Conservation (phyloP, 176 grass and related monocot genomes). For the Thalia dealbata region DNA sequence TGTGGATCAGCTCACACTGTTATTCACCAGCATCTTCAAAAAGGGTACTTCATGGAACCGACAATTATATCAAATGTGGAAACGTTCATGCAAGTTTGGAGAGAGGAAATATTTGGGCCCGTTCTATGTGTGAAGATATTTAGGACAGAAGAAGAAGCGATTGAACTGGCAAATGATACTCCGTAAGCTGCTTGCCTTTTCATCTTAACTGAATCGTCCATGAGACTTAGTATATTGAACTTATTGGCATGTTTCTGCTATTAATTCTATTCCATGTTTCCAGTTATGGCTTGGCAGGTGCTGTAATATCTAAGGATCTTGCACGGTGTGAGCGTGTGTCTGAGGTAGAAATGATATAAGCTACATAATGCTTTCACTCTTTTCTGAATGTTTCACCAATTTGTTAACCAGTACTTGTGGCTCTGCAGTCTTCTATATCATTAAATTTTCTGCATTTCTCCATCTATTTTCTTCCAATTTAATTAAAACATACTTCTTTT, state of each 20-base stretch:
- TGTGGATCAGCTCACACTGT: constrained; percentile 8
- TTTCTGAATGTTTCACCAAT: not conserved
- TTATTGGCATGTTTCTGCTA: not conserved
- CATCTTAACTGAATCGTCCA: not conserved
- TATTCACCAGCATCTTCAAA: constrained; percentile 62
- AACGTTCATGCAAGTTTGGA: constrained; percentile 98
- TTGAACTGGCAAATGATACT: constrained; percentile 87
- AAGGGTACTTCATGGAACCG: constrained; percentile 85
- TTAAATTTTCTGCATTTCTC: not conserved
- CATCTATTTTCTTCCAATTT: not conserved
- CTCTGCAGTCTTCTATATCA: not conserved
- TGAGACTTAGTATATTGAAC: not conserved
- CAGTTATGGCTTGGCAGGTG: constrained; percentile 85
- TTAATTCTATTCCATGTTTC: constrained; percentile 16
- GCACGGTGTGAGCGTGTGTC: constrained; percentile 70
- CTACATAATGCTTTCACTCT: not conserved
- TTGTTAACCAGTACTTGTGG: not conserved
- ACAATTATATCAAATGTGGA: constrained; percentile 76
- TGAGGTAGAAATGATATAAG: constrained; percentile 41
- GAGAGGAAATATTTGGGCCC: constrained; percentile 90
- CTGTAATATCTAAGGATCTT: constrained; percentile 61
- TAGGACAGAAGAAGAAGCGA: constrained; percentile 86
- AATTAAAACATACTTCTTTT: too few relatives aligned
- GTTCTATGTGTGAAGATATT: constrained; percentile 83
- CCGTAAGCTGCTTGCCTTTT: constrained; percentile 35